Conservation (phyloP, 768 basidiomycete species). For the Hygrocybe coccinea region DNA sequence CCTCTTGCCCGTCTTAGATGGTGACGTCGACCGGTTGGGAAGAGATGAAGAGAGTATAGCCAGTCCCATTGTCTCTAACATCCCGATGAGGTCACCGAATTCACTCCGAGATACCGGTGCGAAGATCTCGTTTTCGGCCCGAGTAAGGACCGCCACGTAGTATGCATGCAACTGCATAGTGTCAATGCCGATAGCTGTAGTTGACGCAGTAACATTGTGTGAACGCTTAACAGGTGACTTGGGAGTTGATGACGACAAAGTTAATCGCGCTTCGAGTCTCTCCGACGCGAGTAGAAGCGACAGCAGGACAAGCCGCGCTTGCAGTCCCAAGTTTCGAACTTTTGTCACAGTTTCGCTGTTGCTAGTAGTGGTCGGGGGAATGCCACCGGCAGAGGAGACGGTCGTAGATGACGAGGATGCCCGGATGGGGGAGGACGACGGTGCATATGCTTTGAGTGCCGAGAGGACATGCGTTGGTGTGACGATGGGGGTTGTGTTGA, state of each 20-base stretch:
- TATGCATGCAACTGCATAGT: conserved; percentile 58
- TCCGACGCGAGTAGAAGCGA: conserved; percentile 59
- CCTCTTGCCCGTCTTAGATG: conserved; percentile 47
- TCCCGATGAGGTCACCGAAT: conserved; percentile 63
- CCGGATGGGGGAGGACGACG: conserved; percentile 31
- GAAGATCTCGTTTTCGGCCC: conserved; percentile 49
- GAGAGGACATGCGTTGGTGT: conserved; percentile 65
- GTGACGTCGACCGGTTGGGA: conserved; percentile 27
- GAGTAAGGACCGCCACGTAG: conserved; percentile 55
- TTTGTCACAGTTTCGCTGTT: conserved; percentile 61
- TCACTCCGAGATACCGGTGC: conserved; percentile 68
- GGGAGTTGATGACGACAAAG: conserved; percentile 40
- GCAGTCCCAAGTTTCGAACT: conserved; percentile 64
- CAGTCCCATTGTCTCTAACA: conserved; percentile 72
- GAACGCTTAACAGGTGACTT: conserved; percentile 53
- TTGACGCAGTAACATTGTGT: conserved; percentile 19
- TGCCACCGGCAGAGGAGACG: conserved; percentile 15
- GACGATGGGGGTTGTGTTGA: conserved; percentile 41
- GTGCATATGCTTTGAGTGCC: conserved; percentile 69
- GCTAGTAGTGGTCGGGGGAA: conserved; percentile 19
- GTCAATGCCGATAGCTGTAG: conserved; percentile 36
- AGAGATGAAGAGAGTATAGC: conserved; percentile 38
- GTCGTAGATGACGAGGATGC: conserved; percentile 8
- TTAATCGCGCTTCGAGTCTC: conserved; percentile 54
- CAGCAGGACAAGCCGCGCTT: conserved; percentile 67